These are phyloP conservation scores for Ilyonectria mors-panacis DNA, from an alignment of 2,329 filamentous ascomycete species.

Conservation along the genomic window DNA sequence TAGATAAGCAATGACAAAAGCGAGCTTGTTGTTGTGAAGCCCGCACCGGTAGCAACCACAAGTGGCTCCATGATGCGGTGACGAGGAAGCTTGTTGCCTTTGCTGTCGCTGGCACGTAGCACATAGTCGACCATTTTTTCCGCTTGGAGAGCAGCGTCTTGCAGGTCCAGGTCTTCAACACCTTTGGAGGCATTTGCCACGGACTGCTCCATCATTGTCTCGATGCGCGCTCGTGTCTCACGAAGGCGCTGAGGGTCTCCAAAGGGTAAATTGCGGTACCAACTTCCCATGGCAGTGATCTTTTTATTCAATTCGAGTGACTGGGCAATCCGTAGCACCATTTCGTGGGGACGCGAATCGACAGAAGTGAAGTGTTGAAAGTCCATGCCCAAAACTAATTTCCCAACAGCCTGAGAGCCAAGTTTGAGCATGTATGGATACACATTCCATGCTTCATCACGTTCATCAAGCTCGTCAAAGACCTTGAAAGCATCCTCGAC, in stretches of 20 bases:
- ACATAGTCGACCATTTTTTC: slow-evolving; percentile 65
- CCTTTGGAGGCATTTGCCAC: slow-evolving; percentile 56
- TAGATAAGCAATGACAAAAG: slow-evolving; percentile 73
- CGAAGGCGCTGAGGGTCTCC: slow-evolving; percentile 66
- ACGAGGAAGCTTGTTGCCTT: slow-evolving; percentile 68
- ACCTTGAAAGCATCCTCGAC: slow-evolving; percentile 66
- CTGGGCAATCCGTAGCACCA: slow-evolving; percentile 66
- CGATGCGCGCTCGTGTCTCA: slow-evolving; percentile 51
- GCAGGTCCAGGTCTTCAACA: slow-evolving; percentile 57
- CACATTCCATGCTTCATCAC: slow-evolving; percentile 63
- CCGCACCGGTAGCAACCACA: slow-evolving; percentile 69
- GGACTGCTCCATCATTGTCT: slow-evolving; percentile 56
- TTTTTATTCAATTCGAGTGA: slow-evolving; percentile 72
- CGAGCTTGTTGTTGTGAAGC: slow-evolving; percentile 73
- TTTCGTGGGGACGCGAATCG: slow-evolving; percentile 65
- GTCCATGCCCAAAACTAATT: slow-evolving; percentile 62
- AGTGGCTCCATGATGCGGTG: slow-evolving; percentile 51
- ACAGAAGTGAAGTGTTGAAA: slow-evolving; percentile 60
- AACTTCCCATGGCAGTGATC: slow-evolving; percentile 66
- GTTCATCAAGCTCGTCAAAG: slow-evolving; percentile 66
- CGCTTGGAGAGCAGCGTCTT: slow-evolving; percentile 66
- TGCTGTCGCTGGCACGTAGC: slow-evolving; percentile 66
- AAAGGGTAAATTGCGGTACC: slow-evolving; percentile 71
- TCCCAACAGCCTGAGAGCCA: slow-evolving; percentile 61
- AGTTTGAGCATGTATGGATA: slow-evolving; percentile 67